These are phyloP conservation scores for Lepidium africanum DNA, from an alignment of 345 rosid species.

Conservation along the genomic window DNA sequence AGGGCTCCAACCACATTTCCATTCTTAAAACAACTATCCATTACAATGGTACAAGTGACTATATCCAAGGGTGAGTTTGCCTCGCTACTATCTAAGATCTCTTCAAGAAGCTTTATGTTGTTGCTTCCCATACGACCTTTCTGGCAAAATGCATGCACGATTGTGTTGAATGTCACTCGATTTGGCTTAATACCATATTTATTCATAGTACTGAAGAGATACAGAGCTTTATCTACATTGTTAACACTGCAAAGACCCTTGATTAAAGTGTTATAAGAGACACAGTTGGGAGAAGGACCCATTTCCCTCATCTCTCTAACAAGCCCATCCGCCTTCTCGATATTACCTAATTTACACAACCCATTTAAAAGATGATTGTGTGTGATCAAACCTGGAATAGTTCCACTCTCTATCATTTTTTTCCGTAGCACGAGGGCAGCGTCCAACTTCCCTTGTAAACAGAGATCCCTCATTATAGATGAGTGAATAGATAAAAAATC, in stretches of 20 bases:
- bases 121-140: constrained; percentile 40
- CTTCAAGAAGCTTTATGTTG: constrained; percentile 40
- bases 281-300: constrained; percentile 58
- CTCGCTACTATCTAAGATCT: constrained; percentile 33
- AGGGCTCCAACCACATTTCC: constrained; percentile 45
- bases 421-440: constrained; percentile 54
- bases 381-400: constrained; percentile 47
- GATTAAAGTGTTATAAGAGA: constrained; percentile 52
- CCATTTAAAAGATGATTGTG: constrained; percentile 64
- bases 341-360: constrained; percentile 41
- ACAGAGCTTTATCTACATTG: constrained; percentile 49
- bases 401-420: constrained; percentile 44
- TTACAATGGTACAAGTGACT: constrained; percentile 54
- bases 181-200: constrained; percentile 48
- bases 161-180: constrained; percentile 54
- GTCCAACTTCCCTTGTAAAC: constrained; percentile 55
- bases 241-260: constrained; percentile 51
- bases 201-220: constrained; percentile 41
- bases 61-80: constrained; percentile 32
- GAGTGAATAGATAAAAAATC: constrained; percentile 19
- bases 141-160: constrained; percentile 57
- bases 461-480: constrained; percentile 41
- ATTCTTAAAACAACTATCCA: constrained; percentile 63
- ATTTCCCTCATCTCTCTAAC: constrained; percentile 59
- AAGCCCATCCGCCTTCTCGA: constrained; percentile 51